These are phyloP conservation scores for Mortierella sp. DNA, from an alignment of 371 early-diverging fungal species.

Conservation along the genomic window DNA sequence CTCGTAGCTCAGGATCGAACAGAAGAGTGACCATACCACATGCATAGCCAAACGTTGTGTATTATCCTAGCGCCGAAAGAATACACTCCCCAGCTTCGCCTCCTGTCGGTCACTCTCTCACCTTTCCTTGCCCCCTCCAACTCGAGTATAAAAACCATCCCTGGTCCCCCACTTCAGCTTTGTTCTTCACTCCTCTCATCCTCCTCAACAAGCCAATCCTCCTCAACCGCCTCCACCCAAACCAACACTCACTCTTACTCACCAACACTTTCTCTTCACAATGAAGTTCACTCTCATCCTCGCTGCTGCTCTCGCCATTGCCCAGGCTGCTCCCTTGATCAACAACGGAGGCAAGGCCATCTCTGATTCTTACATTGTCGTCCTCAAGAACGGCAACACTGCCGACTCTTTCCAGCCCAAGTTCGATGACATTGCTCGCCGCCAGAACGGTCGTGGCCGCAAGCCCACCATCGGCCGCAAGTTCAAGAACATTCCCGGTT, in stretches of 20 bases:
- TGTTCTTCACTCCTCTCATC: slow-evolving; percentile 12
- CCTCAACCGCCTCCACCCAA: background rate
- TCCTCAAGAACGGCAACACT: slow-evolving; percentile 30
- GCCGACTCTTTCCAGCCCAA: slow-evolving; percentile 24
- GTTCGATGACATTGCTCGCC: slow-evolving; percentile 30
- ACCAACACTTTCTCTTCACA: background rate
- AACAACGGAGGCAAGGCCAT: slow-evolving; percentile 30
- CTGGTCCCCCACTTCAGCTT: background rate
- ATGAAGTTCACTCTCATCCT: slow-evolving; percentile 27
- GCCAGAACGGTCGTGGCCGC: slow-evolving; percentile 45
- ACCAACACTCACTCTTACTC: background rate
- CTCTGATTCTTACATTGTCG: slow-evolving; percentile 31
- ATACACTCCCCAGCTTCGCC: no score
- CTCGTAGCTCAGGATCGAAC: no score
- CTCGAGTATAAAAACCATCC: slow-evolving; percentile 14
- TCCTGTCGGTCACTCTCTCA: no score
- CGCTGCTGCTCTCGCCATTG: slow-evolving; percentile 24
- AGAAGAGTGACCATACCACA: no score
- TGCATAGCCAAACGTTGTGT: no score
- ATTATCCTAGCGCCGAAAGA: no score
- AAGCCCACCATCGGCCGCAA: slow-evolving; percentile 31
- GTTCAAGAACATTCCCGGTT: slow-evolving; percentile 34
- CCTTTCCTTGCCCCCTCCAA: no score
- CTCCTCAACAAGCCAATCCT: background rate
- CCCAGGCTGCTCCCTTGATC: slow-evolving; percentile 30